A percentile compares a stretch with the other conserved stretches of the same genome.
phyloP scores from a whole-genome alignment of 106 monocot genomes.

The Dendrobium huoshanense region DNA sequence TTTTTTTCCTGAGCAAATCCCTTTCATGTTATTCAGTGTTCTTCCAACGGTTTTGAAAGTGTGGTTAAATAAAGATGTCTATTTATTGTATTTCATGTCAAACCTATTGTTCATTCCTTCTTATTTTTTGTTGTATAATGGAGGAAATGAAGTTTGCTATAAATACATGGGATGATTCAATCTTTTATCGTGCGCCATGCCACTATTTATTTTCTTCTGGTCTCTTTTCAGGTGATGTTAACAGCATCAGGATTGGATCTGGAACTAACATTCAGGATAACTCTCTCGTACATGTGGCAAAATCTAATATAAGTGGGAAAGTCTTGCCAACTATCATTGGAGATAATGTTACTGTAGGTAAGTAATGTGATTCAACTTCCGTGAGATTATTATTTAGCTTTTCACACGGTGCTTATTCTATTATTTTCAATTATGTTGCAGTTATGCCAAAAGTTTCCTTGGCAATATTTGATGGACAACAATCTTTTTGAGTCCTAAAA shows the following conservation, averaged over 20 bases:
- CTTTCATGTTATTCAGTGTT: neutral
- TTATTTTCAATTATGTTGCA: neutral
- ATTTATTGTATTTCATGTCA: neutral
- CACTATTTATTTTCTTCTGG: neutral
- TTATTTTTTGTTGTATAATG: neutral
- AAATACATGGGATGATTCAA: neutral
- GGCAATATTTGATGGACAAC: neutral
- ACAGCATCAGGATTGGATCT: slow-evolving; percentile 70
- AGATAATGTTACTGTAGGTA: slow-evolving; percentile 94
- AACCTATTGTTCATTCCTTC: neutral
- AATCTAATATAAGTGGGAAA: slow-evolving; percentile 86
- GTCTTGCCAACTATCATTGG: slow-evolving; percentile 92
- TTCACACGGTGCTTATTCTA: neutral
- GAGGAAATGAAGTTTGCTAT: neutral
- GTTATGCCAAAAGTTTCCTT: neutral
- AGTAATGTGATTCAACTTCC: slow-evolving; percentile 10
- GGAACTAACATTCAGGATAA: slow-evolving; percentile 98
- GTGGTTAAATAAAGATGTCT: neutral
- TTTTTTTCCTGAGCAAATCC: neutral
- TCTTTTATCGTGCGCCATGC: neutral
- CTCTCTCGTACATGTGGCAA: slow-evolving; percentile 89
- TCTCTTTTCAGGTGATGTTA: slow-evolving; percentile 62
- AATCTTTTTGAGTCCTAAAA: neutral
- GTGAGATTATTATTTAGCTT: neutral
- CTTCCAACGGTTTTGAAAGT: neutral